These are phyloP conservation scores for Oxalis stricta DNA, from an alignment of 441 rosid species.

Conservation along the genomic window DNA sequence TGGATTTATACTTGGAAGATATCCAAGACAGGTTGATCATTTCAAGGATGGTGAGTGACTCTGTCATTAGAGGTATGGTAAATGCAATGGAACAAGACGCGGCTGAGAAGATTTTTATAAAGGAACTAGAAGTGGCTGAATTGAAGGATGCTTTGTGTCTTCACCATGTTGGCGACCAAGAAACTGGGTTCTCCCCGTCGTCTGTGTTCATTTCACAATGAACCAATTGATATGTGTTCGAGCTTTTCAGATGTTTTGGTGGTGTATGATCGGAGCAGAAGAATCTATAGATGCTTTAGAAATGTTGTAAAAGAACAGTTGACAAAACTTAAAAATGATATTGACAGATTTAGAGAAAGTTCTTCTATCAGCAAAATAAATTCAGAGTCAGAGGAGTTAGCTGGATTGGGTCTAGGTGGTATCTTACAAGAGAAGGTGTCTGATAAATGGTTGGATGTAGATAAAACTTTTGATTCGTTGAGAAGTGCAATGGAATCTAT, in stretches of 20 bases:
- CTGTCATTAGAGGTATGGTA: slow-evolving; percentile 63
- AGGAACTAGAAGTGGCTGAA: slow-evolving; percentile 49
- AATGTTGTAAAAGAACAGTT: slow-evolving; percentile 34
- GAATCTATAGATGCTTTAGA: slow-evolving; percentile 31
- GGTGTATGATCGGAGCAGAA: slow-evolving; percentile 11
- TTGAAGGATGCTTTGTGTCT: slow-evolving; percentile 27
- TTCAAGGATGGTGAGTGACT: slow-evolving; percentile 73
- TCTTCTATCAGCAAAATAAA: slow-evolving; percentile 18
- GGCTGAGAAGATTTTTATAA: slow-evolving; percentile 42
- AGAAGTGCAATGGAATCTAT: slow-evolving; percentile 30
- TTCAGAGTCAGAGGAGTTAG: slow-evolving; percentile 21
- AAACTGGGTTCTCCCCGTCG: slow-evolving; percentile 9
- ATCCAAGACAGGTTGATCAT: slow-evolving; percentile 36
- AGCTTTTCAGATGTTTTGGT: slow-evolving; percentile 8
- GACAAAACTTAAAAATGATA: slow-evolving; percentile 41
- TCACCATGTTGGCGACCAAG: slow-evolving; percentile 23
- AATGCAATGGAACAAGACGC: slow-evolving; percentile 68
- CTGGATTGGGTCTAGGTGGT: slow-evolving; percentile 39
- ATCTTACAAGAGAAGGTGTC: slow-evolving; percentile 24
- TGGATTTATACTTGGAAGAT: slow-evolving; percentile 56
- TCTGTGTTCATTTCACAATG: slow-evolving; percentile 1
- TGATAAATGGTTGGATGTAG: slow-evolving; percentile 31
- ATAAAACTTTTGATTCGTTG: slow-evolving; percentile 35
- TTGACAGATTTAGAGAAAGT: slow-evolving; percentile 30
- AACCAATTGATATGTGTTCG: slow-evolving; percentile 6